These are phyloP conservation scores for Cunninghamia lanceolata DNA, from an alignment of 75 land plant genomes.

Conservation along the genomic window DNA sequence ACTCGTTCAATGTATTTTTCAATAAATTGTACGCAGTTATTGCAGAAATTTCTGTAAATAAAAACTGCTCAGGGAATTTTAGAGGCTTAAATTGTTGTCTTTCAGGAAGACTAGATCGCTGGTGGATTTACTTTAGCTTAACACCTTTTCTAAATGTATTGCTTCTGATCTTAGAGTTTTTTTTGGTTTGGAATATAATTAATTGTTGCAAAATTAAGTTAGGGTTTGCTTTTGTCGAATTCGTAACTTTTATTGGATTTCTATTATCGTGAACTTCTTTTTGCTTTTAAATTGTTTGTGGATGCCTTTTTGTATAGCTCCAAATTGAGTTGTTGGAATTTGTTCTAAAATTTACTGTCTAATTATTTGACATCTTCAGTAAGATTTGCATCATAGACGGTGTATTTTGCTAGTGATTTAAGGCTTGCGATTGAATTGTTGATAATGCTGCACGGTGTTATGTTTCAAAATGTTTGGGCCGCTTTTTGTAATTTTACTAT, in stretches of 20 bases:
- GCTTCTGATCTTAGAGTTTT: background rate
- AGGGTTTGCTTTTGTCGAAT: background rate
- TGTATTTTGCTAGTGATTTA: no score
- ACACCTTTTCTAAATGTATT: background rate
- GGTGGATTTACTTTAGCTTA: background rate
- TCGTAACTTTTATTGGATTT: background rate
- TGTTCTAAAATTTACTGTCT: background rate
- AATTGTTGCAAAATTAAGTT: background rate
- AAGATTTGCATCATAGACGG: background rate
- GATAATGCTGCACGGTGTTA: no score
- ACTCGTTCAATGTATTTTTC: background rate
- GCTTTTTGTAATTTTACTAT: no score
- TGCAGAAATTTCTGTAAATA: background rate
- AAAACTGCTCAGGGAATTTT: background rate
- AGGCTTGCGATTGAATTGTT: background rate
- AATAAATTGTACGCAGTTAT: background rate
- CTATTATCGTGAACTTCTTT: background rate
- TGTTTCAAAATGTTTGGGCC: no score
- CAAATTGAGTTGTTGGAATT: background rate
- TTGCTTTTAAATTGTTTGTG: background rate
- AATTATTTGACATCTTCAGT: background rate
- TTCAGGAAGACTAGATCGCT: background rate
- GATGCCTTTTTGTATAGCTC: no score
- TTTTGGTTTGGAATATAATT: background rate
- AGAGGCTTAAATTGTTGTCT: background rate